Base-by-base conservation (phyloP, 208 protist species). In the Trypanosoma congolense region DNA sequence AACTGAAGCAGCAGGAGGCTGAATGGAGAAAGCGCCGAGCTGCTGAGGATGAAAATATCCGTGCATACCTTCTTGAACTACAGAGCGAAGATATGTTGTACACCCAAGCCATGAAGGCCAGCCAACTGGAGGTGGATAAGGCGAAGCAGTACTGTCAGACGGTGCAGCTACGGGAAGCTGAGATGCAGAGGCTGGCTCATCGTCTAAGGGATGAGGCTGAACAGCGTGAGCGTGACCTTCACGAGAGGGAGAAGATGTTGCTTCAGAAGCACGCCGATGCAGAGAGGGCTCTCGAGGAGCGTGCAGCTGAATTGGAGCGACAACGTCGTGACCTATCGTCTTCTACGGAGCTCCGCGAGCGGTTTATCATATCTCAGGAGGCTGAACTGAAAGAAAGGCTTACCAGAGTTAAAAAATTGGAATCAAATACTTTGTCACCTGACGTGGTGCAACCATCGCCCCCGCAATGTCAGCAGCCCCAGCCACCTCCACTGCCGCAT, bases 401-500 rank as follows among this genome's bases (percentile, higher is more conserved):
- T 3, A 80, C 70, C 45, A 71, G 77, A 53, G 82, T 83, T 62
- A 73, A 75, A 56, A n/a, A n/a, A n/a, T n/a, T n/a, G n/a, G n/a
- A n/a, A n/a, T n/a, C n/a, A n/a, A n/a, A n/a, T n/a, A n/a, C n/a
- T n/a, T n/a, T n/a, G n/a, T n/a, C n/a, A n/a, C n/a, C n/a, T n/a
- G n/a, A n/a, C n/a, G n/a, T n/a, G n/a, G n/a, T n/a, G n/a, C n/a
- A n/a, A n/a, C n/a, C n/a, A n/a, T n/a, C n/a, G n/a, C n/a, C n/a
- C n/a, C n/a, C n/a, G n/a, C n/a, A n/a, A n/a, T n/a, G n/a, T n/a
- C n/a, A n/a, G n/a, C n/a, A n/a, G n/a, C n/a, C n/a, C n/a, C n/a
- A n/a, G n/a, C n/a, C n/a, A n/a, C n/a, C n/a, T n/a, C n/a, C n/a
- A n/a, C n/a, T n/a, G n/a, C n/a, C n/a, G n/a, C n/a, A n/a, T n/a